Conservation (phyloP, 2,329 filamentous ascomycete species). For the Zelopaecilomyces penicillatus region DNA sequence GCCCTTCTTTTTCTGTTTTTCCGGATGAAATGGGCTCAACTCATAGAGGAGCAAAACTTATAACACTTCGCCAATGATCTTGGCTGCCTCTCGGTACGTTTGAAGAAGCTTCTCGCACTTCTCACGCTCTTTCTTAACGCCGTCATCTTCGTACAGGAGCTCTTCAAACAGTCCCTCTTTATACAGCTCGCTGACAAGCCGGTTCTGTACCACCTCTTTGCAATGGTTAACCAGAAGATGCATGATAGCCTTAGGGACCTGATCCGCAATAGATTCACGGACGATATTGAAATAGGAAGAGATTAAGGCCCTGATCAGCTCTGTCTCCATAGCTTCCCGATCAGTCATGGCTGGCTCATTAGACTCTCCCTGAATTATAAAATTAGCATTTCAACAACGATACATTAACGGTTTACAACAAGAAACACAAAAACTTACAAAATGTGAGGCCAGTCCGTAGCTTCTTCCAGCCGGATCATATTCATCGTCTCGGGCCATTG, state of each 20-base stretch:
- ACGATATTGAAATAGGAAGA: slow-evolving; percentile 99
- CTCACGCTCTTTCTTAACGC: slow-evolving; percentile 92
- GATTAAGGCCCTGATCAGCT: slow-evolving; percentile 91
- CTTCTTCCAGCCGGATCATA: slow-evolving; percentile 33
- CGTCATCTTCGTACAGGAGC: slow-evolving; percentile 93
- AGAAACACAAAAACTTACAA: slow-evolving; percentile 41
- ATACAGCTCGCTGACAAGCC: slow-evolving; percentile 91
- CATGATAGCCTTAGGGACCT: slow-evolving; percentile 98
- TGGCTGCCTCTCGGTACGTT: slow-evolving; percentile 95
- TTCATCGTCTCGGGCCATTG: slow-evolving; percentile 30
- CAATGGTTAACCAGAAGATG: slow-evolving; percentile 96
- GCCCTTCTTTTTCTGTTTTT: not conserved
- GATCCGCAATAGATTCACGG: slow-evolving; percentile 94
- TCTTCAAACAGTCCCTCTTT: slow-evolving; percentile 86
- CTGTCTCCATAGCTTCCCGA: slow-evolving; percentile 92
- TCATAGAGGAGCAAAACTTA: slow-evolving; percentile 30
- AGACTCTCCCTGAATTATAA: slow-evolving; percentile 38
- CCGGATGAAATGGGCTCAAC: not conserved
- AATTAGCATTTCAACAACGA: slow-evolving; percentile 13
- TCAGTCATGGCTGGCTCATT: slow-evolving; percentile 86
- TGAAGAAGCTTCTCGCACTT: slow-evolving; percentile 95
- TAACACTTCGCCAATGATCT: slow-evolving; percentile 95
- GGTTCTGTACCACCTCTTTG: slow-evolving; percentile 96
- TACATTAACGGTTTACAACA: not conserved
- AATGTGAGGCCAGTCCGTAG: slow-evolving; percentile 40